These are phyloP conservation scores for Candida sakaeoensis DNA, from an alignment of 805 yeast species.

Conservation along the genomic window DNA sequence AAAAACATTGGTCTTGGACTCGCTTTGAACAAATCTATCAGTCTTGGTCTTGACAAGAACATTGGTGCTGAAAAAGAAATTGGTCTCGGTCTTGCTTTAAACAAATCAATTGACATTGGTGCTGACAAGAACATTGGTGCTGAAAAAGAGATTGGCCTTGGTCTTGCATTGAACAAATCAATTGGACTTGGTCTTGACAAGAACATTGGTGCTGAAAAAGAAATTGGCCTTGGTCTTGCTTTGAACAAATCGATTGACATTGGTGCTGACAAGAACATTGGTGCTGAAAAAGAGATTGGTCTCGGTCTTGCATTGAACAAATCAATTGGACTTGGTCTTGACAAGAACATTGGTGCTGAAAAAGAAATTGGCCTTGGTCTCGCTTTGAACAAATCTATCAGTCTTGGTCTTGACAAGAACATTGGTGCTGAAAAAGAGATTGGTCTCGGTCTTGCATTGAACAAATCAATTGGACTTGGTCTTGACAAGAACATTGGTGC, in stretches of 20 bases:
- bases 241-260: background rate
- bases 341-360: too few relatives aligned
- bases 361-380: background rate
- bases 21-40: background rate
- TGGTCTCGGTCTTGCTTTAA: background rate
- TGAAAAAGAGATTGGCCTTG: background rate
- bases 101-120: background rate
- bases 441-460: too few relatives aligned
- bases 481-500: background rate
- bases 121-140: too few relatives aligned
- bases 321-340: background rate
- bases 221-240: too few relatives aligned
- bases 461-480: background rate
- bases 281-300: too few relatives aligned
- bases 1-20: background rate
- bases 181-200: background rate
- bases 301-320: background rate
- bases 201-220: background rate
- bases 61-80: too few relatives aligned
- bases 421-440: background rate
- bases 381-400: background rate
- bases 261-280: background rate
- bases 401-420: background rate
- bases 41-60: background rate
- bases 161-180: background rate